Evolutionary conservation across 208 protist genomes (phyloP), one percentile per base, ranked within the genome.

Genomic region (Blechomonas ayalai): DNA sequence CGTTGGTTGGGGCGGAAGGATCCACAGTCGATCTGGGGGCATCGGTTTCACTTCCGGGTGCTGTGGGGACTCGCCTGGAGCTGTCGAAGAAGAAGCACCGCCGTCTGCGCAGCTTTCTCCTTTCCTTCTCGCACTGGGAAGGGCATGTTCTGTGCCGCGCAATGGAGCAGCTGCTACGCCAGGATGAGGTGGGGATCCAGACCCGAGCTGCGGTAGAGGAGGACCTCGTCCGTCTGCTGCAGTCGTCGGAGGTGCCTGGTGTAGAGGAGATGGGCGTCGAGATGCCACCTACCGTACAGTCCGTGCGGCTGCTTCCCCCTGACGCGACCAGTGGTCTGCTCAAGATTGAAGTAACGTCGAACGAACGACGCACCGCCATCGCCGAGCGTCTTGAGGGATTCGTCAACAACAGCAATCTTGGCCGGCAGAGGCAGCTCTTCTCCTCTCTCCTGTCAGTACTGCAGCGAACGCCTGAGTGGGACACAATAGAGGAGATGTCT

Each of bases 101-200:
- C 25, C 37, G 44, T 1, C 33, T 31, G 23, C 66, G 63, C 41
- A 55, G 50, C 18, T 81, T 81, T 45, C 35, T 64, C 0, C 54
- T 90, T 19, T 69, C 65, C 24, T 85, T 78, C 43, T 47, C 71
- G 15, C 81, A 90, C 53, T 69, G 67, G 0, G 54, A 55, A 12
- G 81, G 75, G 0, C 75, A 90, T 52, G 18, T 83, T 4, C 55
- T 90, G 26, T 85, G 81, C 46, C 68, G 73, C 25, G 64, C 64
- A 8, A 50, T 79, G 59, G 41, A 47, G 15, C 44, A 81, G 15
- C 40, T 81, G 38, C 20, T 51, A 22, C 46, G 44, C 27, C 29
- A 42, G 13, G 46, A 50, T 44, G 2, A 38, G 9, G 23, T 26
- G 6, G 60, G 60, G 6, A 40, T n/a, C n/a, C 33, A 41, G 31